Evolutionary conservation across 2,329 filamentous ascomycete genomes (phyloP).

Genomic region (Trichoderma cornu-damae): DNA sequence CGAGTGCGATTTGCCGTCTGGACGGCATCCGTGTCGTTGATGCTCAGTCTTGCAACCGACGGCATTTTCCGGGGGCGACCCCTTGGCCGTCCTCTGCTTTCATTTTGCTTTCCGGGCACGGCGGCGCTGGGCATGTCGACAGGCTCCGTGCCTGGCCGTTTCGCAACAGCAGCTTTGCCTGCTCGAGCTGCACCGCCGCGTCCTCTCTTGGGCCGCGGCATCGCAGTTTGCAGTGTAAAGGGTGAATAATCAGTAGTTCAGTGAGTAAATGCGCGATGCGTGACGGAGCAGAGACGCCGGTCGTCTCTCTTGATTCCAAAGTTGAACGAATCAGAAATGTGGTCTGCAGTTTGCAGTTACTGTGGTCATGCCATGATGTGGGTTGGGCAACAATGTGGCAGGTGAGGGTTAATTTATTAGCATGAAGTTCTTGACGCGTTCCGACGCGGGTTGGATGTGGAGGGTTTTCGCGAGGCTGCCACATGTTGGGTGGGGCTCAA

Average conservation of each 20-base stretch:
- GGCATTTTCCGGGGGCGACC: slow-evolving; percentile 23
- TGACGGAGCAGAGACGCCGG: not conserved
- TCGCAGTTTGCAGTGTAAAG: slow-evolving; percentile 16
- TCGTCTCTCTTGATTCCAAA: not conserved
- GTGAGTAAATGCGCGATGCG: not conserved
- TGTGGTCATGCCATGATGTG: not conserved
- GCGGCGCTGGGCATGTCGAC: not conserved
- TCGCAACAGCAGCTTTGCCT: slow-evolving; percentile 20
- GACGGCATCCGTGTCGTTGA: slow-evolving; percentile 27
- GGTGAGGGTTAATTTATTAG: slow-evolving; percentile 17
- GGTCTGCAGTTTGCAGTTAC: not conserved
- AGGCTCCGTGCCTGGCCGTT: not conserved
- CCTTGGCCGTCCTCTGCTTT: slow-evolving; percentile 21
- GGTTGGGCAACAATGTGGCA: slow-evolving; percentile 15
- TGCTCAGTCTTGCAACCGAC: slow-evolving; percentile 19
- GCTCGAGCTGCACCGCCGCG: slow-evolving; percentile 27
- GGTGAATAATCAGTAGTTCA: not conserved
- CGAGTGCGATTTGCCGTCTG: slow-evolving; percentile 28
- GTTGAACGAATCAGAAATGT: not conserved
- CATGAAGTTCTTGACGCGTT: slow-evolving; percentile 29
- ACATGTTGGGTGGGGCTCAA: not conserved
- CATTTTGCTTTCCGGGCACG: slow-evolving; percentile 24
- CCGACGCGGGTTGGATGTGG: slow-evolving; percentile 24
- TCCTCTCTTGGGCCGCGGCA: slow-evolving; percentile 30
- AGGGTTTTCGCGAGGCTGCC: slow-evolving; percentile 16